A percentile compares a stretch with the other conserved stretches of the same genome.
Evolutionary conservation across 2,329 filamentous ascomycete species (phyloP).

Genomic region (Aschersonia sp.): DNA sequence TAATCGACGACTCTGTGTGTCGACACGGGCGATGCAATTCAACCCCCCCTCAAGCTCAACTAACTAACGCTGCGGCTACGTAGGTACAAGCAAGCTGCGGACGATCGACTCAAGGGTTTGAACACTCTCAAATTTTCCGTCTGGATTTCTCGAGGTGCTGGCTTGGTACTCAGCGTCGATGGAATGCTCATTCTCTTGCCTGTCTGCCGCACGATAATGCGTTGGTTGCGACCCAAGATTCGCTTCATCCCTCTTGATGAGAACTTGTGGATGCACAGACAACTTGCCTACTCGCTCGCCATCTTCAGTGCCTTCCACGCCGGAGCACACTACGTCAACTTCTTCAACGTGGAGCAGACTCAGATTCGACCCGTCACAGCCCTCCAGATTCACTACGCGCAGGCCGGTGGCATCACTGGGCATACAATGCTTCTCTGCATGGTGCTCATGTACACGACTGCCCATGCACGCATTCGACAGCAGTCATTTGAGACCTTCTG

Average conservation of each 20-base stretch:
- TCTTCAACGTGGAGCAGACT: constrained; percentile 82
- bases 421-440: constrained; percentile 99
- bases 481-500: constrained; percentile 98
- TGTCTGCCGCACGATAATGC: constrained; percentile 84
- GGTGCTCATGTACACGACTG: constrained; percentile 94
- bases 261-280: constrained; percentile 91
- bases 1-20: not conserved
- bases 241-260: constrained; percentile 88
- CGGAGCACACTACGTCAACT: constrained; percentile 85
- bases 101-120: constrained; percentile 56
- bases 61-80: not conserved
- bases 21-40: no score
- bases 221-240: constrained; percentile 73
- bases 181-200: constrained; percentile 78
- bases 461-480: constrained; percentile 84
- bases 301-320: constrained; percentile 71
- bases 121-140: constrained; percentile 80
- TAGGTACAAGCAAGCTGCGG: constrained; percentile 65
- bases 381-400: constrained; percentile 78
- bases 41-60: not conserved
- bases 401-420: constrained; percentile 84
- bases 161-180: constrained; percentile 72
- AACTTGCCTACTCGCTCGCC: constrained; percentile 80
- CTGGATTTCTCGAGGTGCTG: constrained; percentile 91
- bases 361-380: constrained; percentile 72